Conservation (phyloP, 306 rosid genomes). For the Delonix regia region DNA sequence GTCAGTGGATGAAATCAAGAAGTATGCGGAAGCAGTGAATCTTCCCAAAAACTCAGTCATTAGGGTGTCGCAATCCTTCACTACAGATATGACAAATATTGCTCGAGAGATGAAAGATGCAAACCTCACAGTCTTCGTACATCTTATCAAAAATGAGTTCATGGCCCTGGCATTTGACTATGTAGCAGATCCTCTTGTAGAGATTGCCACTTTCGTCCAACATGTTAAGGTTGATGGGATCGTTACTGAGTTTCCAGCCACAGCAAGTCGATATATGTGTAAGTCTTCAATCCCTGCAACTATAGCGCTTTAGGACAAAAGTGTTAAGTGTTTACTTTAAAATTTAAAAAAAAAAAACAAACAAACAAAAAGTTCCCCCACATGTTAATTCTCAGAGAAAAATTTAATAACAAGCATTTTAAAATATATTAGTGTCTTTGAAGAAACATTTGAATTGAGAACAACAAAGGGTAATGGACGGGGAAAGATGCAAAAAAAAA, state of each 20-base stretch:
- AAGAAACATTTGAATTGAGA: not conserved
- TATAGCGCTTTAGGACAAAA: not conserved
- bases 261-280: conserved; percentile 72
- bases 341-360: not conserved
- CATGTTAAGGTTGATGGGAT: conserved; percentile 60
- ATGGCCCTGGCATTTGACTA: conserved; percentile 65
- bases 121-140: conserved; percentile 65
- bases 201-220: conserved; percentile 60
- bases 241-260: conserved; percentile 77
- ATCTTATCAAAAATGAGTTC: conserved; percentile 64
- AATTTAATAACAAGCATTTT: not conserved
- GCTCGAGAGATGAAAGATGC: conserved; percentile 58
- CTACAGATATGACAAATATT: conserved; percentile 42
- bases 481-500: not conserved
- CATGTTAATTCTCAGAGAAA: not conserved
- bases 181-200: conserved; percentile 63
- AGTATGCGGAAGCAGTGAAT: conserved; percentile 67
- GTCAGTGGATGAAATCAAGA: conserved; percentile 66
- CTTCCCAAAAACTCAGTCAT: conserved; percentile 41
- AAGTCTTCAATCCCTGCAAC: conserved; percentile 38
- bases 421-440: not conserved
- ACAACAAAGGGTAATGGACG: too few species aligned
- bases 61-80: conserved; percentile 21
- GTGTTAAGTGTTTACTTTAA: not conserved
- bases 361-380: not conserved